Evolutionary conservation across 805 yeast species (phyloP).

Genomic region (Yamadazyma insecticola): DNA sequence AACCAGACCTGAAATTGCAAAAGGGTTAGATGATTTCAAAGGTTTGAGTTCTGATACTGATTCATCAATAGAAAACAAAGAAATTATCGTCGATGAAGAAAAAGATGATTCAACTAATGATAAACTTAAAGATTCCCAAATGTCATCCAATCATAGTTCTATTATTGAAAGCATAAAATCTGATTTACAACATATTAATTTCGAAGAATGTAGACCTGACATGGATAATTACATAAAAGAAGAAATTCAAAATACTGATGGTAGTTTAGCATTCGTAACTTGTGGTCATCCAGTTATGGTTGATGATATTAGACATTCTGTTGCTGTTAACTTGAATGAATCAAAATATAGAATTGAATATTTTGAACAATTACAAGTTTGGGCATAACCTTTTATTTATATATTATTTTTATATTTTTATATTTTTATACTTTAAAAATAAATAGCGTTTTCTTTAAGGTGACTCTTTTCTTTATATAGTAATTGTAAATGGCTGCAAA

Average conservation of each 20-base stretch:
- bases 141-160: slow-evolving; percentile 1
- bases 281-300: slow-evolving; percentile 64
- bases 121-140: slow-evolving; percentile 1
- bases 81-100: slow-evolving; percentile 1
- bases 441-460: no score
- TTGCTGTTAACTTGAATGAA: slow-evolving; percentile 33
- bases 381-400: slow-evolving; percentile 43
- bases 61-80: slow-evolving; percentile 8
- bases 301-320: slow-evolving; percentile 50
- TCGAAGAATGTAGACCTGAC: slow-evolving; percentile 47
- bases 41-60: slow-evolving; percentile 11
- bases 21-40: slow-evolving; percentile 8
- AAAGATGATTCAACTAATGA: slow-evolving; percentile 1
- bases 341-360: slow-evolving; percentile 55
- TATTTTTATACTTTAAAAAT: background rate
- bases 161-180: slow-evolving; percentile 11
- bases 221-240: slow-evolving; percentile 32
- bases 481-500: no score
- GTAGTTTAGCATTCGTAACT: slow-evolving; percentile 48
- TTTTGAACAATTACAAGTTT: slow-evolving; percentile 70
- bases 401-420: no score
- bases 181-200: slow-evolving; percentile 29
- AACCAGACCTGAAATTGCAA: slow-evolving; percentile 19
- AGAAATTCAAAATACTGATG: slow-evolving; percentile 31
- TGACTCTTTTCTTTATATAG: no score